A percentile compares a stretch with the other conserved stretches of the same genome.
Evolutionary conservation across 202 grass and related monocot species (phyloP).

Genomic region (Schoenoplectus triqueter): DNA sequence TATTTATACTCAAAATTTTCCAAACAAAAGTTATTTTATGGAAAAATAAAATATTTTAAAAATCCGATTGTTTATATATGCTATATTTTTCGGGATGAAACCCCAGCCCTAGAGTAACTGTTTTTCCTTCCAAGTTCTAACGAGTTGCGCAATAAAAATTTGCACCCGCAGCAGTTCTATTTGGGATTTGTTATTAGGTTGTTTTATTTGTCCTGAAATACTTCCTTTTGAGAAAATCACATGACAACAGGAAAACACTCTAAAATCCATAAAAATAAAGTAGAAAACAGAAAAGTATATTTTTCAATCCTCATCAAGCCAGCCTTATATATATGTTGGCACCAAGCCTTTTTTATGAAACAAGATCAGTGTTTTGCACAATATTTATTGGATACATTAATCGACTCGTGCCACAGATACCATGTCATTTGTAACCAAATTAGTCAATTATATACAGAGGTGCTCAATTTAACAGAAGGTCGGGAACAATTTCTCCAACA

Average conservation of each 20-base stretch:
- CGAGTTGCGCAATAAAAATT: neutral
- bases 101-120: no score
- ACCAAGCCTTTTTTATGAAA: neutral
- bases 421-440: neutral
- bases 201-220: neutral
- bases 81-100: no score
- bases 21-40: no score
- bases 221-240: neutral
- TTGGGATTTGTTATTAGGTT: neutral
- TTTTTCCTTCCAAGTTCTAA: no score
- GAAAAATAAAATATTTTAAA: no score
- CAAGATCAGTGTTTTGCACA: slow-evolving; percentile 7
- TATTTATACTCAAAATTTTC: no score
- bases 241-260: neutral
- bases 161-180: neutral
- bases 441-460: neutral
- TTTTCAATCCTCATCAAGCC: neutral
- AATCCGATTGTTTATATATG: no score
- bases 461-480: neutral
- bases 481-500: neutral
- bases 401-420: neutral
- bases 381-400: slow-evolving; percentile 1
- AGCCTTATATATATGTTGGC: neutral
- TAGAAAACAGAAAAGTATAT: neutral
- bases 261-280: neutral